Evolutionary conservation across 2,329 filamentous ascomycete genomes (phyloP), one percentile per base, ranked within the genome.

Genomic region (Erysiphe pulchra): DNA sequence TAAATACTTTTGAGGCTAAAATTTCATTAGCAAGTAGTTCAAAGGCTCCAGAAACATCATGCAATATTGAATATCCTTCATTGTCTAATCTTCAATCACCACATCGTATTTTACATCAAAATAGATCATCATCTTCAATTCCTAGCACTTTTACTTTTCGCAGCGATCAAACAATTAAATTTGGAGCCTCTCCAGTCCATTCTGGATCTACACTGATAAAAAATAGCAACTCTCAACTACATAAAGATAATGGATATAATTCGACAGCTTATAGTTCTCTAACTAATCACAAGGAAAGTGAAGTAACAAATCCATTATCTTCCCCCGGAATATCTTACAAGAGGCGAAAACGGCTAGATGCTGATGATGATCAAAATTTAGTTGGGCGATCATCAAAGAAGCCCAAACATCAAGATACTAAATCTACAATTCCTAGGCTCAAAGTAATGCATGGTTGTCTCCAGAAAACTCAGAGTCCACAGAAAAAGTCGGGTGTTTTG

Each of bases 271-370:
- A 71, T 37, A 65, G 64, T 51, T 75, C 74, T 53, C 71, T 71
- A 17, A 61, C 63, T 46, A 60, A 46, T 11, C 65, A 73, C 58
- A 74, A 74, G 59, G 24, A 28, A 9, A 28, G 8, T 8, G 24
- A 28, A 28, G 71, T 74, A 54, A 75, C 75, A 51, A 17, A 53
- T 49, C 44, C 52, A 55, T 4, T 65, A 36, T 65, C 73, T 34
- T 65, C 71, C 3, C 75, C 78, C 52, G 75, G 75, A 16, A 70
- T 79, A 60, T 59, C 64, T 8, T 77, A 73, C 61, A 78, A 79
- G 65, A 79, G 77, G 61, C 70, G 75, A 24, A 66, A 69, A 52
- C 66, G 74, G n/a, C 66, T 67, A 14, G 67, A 61, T 45, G 67
- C 65, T 42, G 71, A 73, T 38, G 70, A 71, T 46, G 71, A 75